Conservation (phyloP, 306 rosid species). For the Quercus parvula region DNA sequence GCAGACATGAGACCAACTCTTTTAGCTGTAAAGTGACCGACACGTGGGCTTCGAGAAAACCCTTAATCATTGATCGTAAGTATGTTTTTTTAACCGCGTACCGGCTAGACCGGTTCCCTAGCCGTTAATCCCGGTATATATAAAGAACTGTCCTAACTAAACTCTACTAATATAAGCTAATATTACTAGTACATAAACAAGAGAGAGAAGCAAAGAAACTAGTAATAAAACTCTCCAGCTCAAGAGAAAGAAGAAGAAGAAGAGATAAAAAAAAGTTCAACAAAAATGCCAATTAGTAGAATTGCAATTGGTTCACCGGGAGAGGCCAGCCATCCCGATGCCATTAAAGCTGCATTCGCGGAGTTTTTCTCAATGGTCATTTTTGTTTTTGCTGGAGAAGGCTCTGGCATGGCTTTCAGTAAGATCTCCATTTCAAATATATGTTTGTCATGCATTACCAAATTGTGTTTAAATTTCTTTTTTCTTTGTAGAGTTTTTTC, state of each 20-base stretch:
- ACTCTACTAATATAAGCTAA: neutral
- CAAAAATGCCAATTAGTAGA: conserved; percentile 52
- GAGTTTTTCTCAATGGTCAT: conserved; percentile 79
- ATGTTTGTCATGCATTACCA: neutral
- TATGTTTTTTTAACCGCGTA: conserved; percentile 1
- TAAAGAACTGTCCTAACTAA: neutral
- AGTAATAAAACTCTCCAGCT: neutral
- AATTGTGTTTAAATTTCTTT: no score
- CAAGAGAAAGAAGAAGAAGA: neutral
- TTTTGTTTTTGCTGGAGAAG: conserved; percentile 86
- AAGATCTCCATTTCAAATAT: conserved; percentile 1
- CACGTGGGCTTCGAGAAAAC: conserved; percentile 12
- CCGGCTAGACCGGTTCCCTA: conserved; percentile 37
- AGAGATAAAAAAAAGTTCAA: neutral
- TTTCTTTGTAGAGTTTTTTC: no score
- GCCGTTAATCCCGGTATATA: conserved; percentile 37
- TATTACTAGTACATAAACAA: no score
- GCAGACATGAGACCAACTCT: neutral
- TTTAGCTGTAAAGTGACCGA: conserved; percentile 20
- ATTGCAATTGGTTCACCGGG: conserved; percentile 62
- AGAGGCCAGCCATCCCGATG: conserved; percentile 77
- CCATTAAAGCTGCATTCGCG: conserved; percentile 63
- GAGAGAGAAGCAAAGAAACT: conserved; percentile 5
- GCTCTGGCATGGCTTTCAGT: conserved; percentile 79
- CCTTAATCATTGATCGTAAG: neutral